These are phyloP conservation scores for Fomitiporia mediterranea DNA, from an alignment of 1,284 basidiomycete genomes.

Conservation along the genomic window DNA sequence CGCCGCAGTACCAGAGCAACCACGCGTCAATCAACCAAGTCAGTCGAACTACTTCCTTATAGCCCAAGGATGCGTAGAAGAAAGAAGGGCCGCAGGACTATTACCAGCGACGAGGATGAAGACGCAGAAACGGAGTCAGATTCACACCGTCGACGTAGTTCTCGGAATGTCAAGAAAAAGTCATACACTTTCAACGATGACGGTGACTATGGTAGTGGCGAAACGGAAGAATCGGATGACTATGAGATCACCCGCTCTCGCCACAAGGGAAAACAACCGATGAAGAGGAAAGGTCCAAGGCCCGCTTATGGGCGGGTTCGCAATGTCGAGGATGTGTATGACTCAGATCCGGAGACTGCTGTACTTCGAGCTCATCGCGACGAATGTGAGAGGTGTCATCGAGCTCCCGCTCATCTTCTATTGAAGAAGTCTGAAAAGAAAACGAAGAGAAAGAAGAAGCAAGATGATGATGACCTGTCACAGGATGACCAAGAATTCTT, in stretches of 20 bases:
- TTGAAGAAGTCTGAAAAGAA: slow-evolving; percentile 38
- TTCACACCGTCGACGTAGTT: slow-evolving; percentile 7
- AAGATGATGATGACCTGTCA: slow-evolving; percentile 40
- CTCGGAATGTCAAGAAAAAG: slow-evolving; percentile 5
- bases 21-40: slow-evolving; percentile 15
- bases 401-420: slow-evolving; percentile 51
- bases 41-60: slow-evolving; percentile 41
- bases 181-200: slow-evolving; percentile 8
- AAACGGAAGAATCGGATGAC: neutral
- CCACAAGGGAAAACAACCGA: slow-evolving; percentile 25
- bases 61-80: slow-evolving; percentile 49
- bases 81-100: slow-evolving; percentile 11
- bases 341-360: slow-evolving; percentile 52
- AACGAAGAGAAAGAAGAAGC: slow-evolving; percentile 37
- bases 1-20: slow-evolving; percentile 6
- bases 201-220: slow-evolving; percentile 7
- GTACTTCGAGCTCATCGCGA: slow-evolving; percentile 55
- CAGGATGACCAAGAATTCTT: slow-evolving; percentile 56
- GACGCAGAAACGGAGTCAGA: slow-evolving; percentile 10
- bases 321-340: slow-evolving; percentile 49
- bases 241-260: neutral
- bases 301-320: slow-evolving; percentile 68
- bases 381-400: slow-evolving; percentile 68
- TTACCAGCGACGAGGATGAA: neutral
- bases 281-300: slow-evolving; percentile 40